Percentiles rank a stretch among this genome's conserved stretches.
These are phyloP conservation scores for Cladosporium sp. DNA, from an alignment of 2,329 filamentous ascomycete genomes.

Conservation along the genomic window DNA sequence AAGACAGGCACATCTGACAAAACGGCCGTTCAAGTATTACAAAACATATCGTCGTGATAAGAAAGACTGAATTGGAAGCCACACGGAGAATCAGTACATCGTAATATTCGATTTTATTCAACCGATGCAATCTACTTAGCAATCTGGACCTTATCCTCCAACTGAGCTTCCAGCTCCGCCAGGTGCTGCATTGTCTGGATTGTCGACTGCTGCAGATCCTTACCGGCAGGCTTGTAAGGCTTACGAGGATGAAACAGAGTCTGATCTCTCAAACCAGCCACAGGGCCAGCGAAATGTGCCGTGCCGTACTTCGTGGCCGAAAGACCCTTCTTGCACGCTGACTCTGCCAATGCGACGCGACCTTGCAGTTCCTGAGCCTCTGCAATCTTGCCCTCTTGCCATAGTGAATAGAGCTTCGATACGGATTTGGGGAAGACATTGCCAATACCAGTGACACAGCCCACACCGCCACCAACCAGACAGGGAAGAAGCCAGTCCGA, in stretches of 20 bases:
- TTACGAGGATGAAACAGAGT: conserved; percentile 15
- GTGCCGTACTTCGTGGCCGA: conserved; percentile 63
- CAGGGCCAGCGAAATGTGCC: conserved; percentile 30
- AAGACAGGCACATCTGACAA: no score
- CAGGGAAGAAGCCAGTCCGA: conserved; percentile 59
- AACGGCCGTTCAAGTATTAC: no score
- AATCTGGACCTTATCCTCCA: conserved; percentile 8
- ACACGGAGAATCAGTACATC: no score
- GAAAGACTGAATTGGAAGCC: no score
- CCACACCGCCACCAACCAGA: conserved; percentile 42
- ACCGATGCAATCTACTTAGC: background rate
- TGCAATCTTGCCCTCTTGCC: conserved; percentile 50
- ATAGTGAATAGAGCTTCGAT: conserved; percentile 55
- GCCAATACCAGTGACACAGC: conserved; percentile 48
- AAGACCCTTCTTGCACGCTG: conserved; percentile 63
- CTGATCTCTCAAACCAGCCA: conserved; percentile 17
- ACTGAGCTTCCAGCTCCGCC: conserved; percentile 13
- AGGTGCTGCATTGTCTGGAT: conserved; percentile 18
- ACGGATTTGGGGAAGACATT: conserved; percentile 54
- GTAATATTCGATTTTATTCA: background rate
- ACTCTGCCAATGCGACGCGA: conserved; percentile 60
- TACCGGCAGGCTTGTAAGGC: conserved; percentile 14
- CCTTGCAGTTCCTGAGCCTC: conserved; percentile 58
- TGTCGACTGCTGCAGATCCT: conserved; percentile 32
- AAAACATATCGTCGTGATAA: no score